Base-by-base conservation (phyloP, 306 rosid species). In the Prunus persica region DNA sequence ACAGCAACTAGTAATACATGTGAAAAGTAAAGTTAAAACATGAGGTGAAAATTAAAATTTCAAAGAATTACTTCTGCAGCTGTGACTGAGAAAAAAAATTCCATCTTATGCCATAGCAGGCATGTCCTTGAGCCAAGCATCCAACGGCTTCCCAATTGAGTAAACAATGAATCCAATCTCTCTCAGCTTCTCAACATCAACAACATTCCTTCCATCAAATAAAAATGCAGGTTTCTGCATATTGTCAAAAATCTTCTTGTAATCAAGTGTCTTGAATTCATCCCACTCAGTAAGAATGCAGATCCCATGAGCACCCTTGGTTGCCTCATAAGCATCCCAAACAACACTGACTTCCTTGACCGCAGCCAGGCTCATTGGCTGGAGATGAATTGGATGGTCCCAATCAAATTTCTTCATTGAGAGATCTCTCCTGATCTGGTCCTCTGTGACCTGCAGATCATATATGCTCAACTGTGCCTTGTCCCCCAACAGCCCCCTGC, bases 201-300 rank as follows among this genome's bases (percentile, higher is more conserved):
- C 79, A 28, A 92, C 73, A 76, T 84, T 90, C 80, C 97, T 87
- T 47, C 97, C 96, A 80, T 92, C 92, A 62, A 92, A 92, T 56
- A 90, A 86, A 86, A 88, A 92, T 20, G 97, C 96, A 7, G 97
- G 97, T 69, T 90, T 92, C 83, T 82, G 89, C 96, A 92, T 90
- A 14, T 69, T 79, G 12, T 87, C 75, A 82, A 71, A 92, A 19
- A 92, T 83, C 82, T 74, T 90, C 54, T 88, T 77, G 78, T 73
- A 92, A 87, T 90, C 97, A 68, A 92, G 86, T 16, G 45, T 76
- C 91, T 77, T 92, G 85, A 92, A 90, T 71, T 90, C 96, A 28
- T 92, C 96, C 96, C 97, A 92, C 84, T 92, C 97, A 0, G 97
- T 92, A 6, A 92, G 88, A 86, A 92, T 81, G 85, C 97, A 92